Conservation (phyloP, 176 grass and related monocot species). For the Cymbopogon citratus region DNA sequence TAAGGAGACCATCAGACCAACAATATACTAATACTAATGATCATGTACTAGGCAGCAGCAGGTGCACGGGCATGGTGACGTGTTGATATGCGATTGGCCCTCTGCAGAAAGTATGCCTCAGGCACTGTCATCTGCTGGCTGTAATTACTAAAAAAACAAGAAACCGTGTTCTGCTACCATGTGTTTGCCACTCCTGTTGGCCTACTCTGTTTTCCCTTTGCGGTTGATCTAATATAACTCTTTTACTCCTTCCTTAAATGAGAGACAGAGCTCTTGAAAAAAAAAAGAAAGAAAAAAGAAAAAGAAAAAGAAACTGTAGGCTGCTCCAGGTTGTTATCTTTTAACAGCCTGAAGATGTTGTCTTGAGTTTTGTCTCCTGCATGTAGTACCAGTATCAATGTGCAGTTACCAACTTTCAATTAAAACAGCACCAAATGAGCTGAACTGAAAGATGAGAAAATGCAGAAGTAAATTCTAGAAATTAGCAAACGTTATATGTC, state of each 20-base stretch:
- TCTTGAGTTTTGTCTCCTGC: background rate
- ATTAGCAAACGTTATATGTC: background rate
- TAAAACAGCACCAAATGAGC: background rate
- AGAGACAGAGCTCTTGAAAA: no score
- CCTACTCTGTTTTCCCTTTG: no score
- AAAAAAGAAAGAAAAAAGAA: no score
- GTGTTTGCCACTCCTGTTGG: no score
- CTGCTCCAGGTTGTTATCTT: background rate
- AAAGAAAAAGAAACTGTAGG: background rate
- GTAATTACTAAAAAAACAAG: background rate
- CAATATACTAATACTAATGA: constrained; percentile 14
- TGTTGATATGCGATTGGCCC: constrained; percentile 3
- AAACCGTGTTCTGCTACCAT: no score
- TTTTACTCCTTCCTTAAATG: no score
- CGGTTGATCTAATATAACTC: no score
- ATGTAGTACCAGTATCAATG: background rate
- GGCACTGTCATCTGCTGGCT: background rate
- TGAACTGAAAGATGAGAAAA: background rate
- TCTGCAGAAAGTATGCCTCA: background rate
- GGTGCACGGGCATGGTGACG: background rate
- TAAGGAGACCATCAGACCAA: constrained; percentile 25
- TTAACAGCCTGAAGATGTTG: constrained; percentile 3
- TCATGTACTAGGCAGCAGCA: background rate
- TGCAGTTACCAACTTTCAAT: background rate
- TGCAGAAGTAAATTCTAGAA: background rate